Conservation (phyloP, 2,329 filamentous ascomycete genomes). For the Ophiostoma montium region DNA sequence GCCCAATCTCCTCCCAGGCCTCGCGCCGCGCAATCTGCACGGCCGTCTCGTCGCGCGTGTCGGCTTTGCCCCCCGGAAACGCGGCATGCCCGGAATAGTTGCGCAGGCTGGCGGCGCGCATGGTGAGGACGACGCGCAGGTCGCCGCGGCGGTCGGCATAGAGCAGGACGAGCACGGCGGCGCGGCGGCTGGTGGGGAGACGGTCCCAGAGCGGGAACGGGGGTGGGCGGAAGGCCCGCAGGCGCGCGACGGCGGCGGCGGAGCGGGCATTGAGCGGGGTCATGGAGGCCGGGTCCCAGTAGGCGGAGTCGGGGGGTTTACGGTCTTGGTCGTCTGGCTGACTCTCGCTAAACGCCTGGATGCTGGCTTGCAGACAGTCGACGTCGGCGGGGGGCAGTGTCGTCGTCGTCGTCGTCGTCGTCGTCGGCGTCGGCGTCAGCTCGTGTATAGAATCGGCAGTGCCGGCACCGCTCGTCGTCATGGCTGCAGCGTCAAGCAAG, state of each 20-base stretch:
- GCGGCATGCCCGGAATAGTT: constrained; percentile 76
- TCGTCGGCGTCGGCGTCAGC: too few species aligned
- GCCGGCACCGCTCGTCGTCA: background rate
- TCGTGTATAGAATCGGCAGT: background rate
- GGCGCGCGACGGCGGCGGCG: constrained; percentile 42
- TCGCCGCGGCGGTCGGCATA: constrained; percentile 76
- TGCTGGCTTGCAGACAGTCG: background rate
- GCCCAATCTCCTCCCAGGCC: constrained; percentile 84
- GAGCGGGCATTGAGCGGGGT: constrained; percentile 39
- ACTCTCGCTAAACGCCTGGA: background rate
- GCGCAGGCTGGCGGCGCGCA: constrained; percentile 48
- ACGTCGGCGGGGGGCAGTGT: constrained; percentile 7
- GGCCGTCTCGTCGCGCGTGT: constrained; percentile 42
- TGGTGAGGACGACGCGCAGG: constrained; percentile 56
- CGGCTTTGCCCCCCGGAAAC: constrained; percentile 66
- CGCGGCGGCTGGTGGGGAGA: constrained; percentile 51
- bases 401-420: constrained; percentile 4
- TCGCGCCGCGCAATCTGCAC: constrained; percentile 80
- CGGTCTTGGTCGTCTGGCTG: background rate
- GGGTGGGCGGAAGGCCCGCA: constrained; percentile 46
- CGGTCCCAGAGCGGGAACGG: constrained; percentile 47
- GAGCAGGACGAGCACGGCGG: constrained; percentile 75
- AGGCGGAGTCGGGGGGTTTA: constrained; percentile 26
- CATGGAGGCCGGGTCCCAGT: constrained; percentile 46
- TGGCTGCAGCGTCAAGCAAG: background rate